A percentile compares a stretch with the other conserved stretches of the same genome.
phyloP scores from a whole-genome alignment of 139 green algal genomes.

The Asterochloris erici region DNA sequence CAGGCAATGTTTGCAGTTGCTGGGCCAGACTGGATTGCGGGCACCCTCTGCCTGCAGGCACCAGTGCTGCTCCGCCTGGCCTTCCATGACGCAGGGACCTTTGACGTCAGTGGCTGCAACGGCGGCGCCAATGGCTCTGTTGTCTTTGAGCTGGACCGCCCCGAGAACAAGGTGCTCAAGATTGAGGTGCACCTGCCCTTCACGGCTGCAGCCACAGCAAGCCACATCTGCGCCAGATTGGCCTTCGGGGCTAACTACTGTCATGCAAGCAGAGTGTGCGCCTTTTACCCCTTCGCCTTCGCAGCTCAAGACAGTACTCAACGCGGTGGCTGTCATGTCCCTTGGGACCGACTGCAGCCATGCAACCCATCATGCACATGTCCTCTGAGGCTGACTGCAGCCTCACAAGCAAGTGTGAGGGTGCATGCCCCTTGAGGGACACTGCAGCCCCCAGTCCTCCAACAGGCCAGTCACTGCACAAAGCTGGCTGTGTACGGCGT shows the following conservation, averaged over 20 bases:
- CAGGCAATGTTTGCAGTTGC: background rate
- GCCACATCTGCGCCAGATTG: background rate
- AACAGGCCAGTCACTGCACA: too few species aligned
- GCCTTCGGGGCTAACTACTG: background rate
- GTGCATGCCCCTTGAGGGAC: too few species aligned
- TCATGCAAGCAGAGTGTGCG: background rate
- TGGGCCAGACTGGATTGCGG: background rate
- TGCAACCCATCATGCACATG: too few species aligned
- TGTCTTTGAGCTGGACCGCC: slow-evolving; percentile 76
- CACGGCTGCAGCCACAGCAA: background rate
- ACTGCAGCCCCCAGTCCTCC: too few species aligned
- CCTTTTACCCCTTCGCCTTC: too few species aligned
- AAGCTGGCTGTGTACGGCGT: too few species aligned
- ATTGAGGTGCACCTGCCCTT: slow-evolving; percentile 24
- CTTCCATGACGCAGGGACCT: slow-evolving; percentile 89
- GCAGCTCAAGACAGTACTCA: too few species aligned
- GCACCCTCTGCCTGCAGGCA: slow-evolving; percentile 30
- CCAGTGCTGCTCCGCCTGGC: slow-evolving; percentile 74
- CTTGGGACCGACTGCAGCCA: too few species aligned
- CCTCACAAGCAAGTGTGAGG: too few species aligned
- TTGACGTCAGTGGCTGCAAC: slow-evolving; percentile 24
- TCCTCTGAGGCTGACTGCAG: too few species aligned
- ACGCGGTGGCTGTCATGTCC: too few species aligned
- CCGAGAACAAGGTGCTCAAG: slow-evolving; percentile 87
- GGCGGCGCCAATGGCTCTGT: slow-evolving; percentile 86